Evolutionary conservation across 371 early-diverging fungal genomes (phyloP), one percentile per base, ranked within the genome.

Genomic region (Mortierella sp.): DNA sequence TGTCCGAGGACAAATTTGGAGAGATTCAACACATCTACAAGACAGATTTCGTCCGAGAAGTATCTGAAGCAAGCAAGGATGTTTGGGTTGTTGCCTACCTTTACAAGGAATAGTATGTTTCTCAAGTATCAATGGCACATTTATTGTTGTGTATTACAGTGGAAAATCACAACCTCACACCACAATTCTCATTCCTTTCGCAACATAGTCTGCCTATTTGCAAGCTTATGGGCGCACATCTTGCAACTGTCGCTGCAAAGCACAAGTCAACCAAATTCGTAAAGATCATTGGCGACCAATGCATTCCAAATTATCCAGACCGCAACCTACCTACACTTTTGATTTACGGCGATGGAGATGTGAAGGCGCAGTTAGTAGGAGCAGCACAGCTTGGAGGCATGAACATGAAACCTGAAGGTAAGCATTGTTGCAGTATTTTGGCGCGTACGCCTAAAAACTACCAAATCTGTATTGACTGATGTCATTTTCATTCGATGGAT

Each of bases 261-360:
- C 92, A 98, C 86, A 91, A 90, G 60, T 87, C 95, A 3, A 94
- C 94, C 60, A 98, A 98, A 87, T 98, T 98, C 85, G 79, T 94
- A 45, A 96, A 96, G 74, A 97, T 97, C 74, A 89, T 95, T 15
- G 93, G 93, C 4, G 95, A 96, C 68, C 94, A 95, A 71, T 97
- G 97, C 86, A 97, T 98, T 76, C 95, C 92, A 57, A 94, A 95
- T 72, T 98, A 96, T 73, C 98, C 98, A 4, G 97, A 97, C 83
- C 85, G 88, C 52, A 97, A 97, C 81, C 83, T 96, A 52, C 97
- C 96, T n/a, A 97, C 98, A 0, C 83, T 98, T 28, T 77, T 98
- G 63, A 86, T 97, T 57, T 98, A 97, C 83, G 93, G 93, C 24
- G 82, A 94, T 10, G 96, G 97, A 22, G 97, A 97, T 66, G 82